Evolutionary conservation across 768 basidiomycete species (phyloP).

Genomic region (Rhodosporidiobolus odoratus): DNA sequence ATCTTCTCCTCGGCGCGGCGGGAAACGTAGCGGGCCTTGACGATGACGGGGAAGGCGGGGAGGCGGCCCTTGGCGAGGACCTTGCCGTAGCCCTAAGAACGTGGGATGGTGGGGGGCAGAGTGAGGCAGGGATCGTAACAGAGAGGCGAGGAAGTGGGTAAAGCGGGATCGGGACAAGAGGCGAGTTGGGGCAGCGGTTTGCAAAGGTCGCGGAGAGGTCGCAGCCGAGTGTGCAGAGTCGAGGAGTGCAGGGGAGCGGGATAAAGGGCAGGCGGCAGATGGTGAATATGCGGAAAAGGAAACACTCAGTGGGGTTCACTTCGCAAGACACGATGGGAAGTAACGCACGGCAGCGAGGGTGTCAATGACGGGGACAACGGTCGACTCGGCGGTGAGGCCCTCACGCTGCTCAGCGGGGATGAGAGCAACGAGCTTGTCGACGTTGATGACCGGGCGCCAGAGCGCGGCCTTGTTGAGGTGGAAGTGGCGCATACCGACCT

Average conservation of each 20-base stretch:
- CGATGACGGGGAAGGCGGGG: conserved; percentile 82
- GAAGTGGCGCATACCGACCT: conserved; percentile 92
- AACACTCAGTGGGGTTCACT: no score
- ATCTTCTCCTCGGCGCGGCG: conserved; percentile 45
- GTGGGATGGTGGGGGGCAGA: conserved; percentile 26
- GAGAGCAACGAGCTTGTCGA: conserved; percentile 82
- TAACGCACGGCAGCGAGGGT: conserved; percentile 51
- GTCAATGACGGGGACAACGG: conserved; percentile 92
- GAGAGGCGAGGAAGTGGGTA: neutral
- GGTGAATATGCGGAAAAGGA: neutral
- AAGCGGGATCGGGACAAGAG: no score
- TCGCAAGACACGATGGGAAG: neutral
- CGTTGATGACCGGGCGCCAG: conserved; percentile 96
- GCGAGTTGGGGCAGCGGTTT: no score
- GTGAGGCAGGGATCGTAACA: neutral
- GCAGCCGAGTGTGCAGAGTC: neutral
- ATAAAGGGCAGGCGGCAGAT: neutral
- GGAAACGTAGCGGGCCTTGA: conserved; percentile 70
- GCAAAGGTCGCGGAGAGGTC: no score
- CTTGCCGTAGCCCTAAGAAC: conserved; percentile 79
- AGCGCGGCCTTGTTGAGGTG: conserved; percentile 83
- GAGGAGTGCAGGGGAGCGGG: neutral
- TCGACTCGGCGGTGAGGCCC: conserved; percentile 64
- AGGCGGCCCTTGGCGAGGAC: conserved; percentile 92
- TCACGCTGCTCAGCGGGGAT: conserved; percentile 79